Evolutionary conservation across 305 asterid genomes (phyloP).

Genomic region (Withania somnifera): DNA sequence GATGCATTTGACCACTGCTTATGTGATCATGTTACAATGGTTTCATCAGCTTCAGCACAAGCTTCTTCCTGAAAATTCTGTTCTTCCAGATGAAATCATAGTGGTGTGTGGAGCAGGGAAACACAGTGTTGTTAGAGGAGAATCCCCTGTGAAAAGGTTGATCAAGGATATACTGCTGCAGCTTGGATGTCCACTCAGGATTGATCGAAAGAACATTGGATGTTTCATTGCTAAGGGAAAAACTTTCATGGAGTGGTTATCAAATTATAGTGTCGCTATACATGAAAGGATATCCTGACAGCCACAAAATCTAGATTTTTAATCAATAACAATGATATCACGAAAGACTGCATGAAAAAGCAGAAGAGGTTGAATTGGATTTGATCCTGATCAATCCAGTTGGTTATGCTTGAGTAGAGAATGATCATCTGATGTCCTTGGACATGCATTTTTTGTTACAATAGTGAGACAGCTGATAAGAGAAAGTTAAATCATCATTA

Average conservation of each 20-base stretch:
- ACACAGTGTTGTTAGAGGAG: constrained; percentile 66
- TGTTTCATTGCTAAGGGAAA: constrained; percentile 73
- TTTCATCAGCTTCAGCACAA: constrained; percentile 39
- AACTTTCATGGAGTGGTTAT: constrained; percentile 52
- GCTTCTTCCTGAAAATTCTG: constrained; percentile 15
- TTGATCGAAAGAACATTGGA: constrained; percentile 65
- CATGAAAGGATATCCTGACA: neutral
- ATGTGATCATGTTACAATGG: constrained; percentile 73
- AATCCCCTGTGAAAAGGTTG: constrained; percentile 63
- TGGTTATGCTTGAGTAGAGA: neutral
- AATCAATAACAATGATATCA: neutral
- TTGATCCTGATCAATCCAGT: neutral
- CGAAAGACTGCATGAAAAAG: neutral
- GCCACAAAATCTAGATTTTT: neutral
- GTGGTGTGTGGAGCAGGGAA: constrained; percentile 76
- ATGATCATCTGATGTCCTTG: neutral
- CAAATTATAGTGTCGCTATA: neutral
- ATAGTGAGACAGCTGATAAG: neutral
- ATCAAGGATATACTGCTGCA: constrained; percentile 41
- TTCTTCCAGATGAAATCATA: constrained; percentile 37
- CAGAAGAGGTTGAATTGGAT: neutral
- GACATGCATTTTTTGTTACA: neutral
- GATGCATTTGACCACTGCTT: constrained; percentile 65
- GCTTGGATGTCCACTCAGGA: constrained; percentile 62
- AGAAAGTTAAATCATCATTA: neutral